A percentile compares a stretch with the other conserved stretches of the same genome.
These are phyloP conservation scores for Albugo laibachii DNA, from an alignment of 352 stramenopile genomes.

Conservation along the genomic window DNA sequence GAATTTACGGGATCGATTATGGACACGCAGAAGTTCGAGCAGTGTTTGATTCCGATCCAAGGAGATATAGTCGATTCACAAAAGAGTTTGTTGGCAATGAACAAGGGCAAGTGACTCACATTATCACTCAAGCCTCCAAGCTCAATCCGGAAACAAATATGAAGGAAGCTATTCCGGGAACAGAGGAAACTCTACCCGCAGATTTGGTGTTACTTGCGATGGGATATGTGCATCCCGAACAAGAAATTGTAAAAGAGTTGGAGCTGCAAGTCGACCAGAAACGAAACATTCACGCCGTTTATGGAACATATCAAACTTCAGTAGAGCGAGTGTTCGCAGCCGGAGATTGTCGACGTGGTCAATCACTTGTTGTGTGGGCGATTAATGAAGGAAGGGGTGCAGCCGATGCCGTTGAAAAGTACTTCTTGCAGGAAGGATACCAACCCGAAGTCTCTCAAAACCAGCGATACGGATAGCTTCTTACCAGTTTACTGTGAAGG, in stretches of 20 bases:
- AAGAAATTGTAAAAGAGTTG: slow-evolving; percentile 77
- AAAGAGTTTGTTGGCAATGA: slow-evolving; percentile 68
- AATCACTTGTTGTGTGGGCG: slow-evolving; percentile 96
- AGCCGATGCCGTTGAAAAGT: slow-evolving; percentile 71
- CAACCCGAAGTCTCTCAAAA: slow-evolving; percentile 64
- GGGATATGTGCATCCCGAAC: slow-evolving; percentile 92
- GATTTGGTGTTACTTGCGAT: slow-evolving; percentile 94
- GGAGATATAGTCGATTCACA: slow-evolving; percentile 53
- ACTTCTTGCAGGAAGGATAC: slow-evolving; percentile 58
- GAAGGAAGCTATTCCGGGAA: slow-evolving; percentile 46
- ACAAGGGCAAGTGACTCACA: slow-evolving; percentile 52
- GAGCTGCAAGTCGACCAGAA: slow-evolving; percentile 85
- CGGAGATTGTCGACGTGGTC: slow-evolving; percentile 92
- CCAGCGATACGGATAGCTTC: slow-evolving; percentile 3
- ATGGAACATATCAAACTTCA: slow-evolving; percentile 88
- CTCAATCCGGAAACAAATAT: slow-evolving; percentile 54
- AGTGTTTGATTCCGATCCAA: slow-evolving; percentile 85
- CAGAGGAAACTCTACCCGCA: slow-evolving; percentile 85
- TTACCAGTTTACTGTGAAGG: no score
- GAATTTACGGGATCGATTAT: slow-evolving; percentile 95
- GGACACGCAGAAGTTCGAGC: slow-evolving; percentile 88
- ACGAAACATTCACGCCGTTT: slow-evolving; percentile 85
- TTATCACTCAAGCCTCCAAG: slow-evolving; percentile 27
- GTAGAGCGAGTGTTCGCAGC: slow-evolving; percentile 92
- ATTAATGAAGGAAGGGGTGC: slow-evolving; percentile 94